A percentile compares a stretch with the other conserved stretches of the same genome.
These are phyloP conservation scores for Dimocarpus longan DNA, from an alignment of 345 rosid species.

Conservation along the genomic window DNA sequence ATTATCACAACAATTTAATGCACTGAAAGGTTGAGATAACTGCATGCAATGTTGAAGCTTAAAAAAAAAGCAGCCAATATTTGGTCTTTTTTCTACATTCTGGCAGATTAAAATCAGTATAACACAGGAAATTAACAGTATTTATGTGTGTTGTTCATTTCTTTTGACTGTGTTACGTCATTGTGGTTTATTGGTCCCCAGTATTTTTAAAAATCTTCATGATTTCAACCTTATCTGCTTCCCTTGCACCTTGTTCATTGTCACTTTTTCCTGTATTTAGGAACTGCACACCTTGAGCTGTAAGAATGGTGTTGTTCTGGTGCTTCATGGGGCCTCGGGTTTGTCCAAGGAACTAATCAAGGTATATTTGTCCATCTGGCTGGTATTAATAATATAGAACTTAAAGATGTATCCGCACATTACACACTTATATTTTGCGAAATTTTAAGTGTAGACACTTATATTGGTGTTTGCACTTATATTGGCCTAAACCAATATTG, in stretches of 20 bases:
- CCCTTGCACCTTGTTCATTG: conserved; percentile 5
- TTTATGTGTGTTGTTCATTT: not conserved
- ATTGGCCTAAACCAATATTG: not conserved
- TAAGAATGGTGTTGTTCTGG: conserved; percentile 79
- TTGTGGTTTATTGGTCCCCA: not conserved
- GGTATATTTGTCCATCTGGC: conserved; percentile 41
- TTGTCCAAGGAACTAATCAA: conserved; percentile 67
- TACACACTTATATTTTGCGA: not conserved
- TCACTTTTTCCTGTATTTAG: conserved; percentile 37
- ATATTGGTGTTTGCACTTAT: no score
- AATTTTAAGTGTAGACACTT: no score
- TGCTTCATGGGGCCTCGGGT: conserved; percentile 98
- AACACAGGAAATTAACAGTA: not conserved
- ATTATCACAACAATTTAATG: not conserved
- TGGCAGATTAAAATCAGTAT: not conserved
- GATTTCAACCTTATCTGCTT: not conserved
- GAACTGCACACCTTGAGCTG: conserved; percentile 62
- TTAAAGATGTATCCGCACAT: not conserved
- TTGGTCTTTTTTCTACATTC: not conserved
- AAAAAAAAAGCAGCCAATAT: not conserved
- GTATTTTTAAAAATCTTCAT: not conserved
- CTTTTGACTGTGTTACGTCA: not conserved
- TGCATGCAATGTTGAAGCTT: not conserved
- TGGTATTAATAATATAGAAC: not conserved
- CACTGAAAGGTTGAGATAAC: conserved; percentile 1